A percentile compares a stretch with the other conserved stretches of the same genome.
These are phyloP conservation scores for Pseudogymnoascus pannorum DNA, from an alignment of 2,329 filamentous ascomycete species.

Conservation along the genomic window DNA sequence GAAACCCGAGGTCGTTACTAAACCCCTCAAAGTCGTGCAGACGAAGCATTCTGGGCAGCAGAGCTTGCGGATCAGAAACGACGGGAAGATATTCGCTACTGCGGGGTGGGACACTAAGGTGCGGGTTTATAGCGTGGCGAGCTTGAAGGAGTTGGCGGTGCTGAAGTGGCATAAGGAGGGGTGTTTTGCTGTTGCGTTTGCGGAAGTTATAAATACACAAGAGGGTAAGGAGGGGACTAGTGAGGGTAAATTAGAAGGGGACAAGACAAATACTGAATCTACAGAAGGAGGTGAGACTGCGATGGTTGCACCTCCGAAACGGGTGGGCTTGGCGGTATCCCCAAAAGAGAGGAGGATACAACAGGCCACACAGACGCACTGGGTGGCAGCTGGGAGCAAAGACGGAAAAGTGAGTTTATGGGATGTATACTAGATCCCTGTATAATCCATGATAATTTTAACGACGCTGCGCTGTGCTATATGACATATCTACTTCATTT, in stretches of 20 bases:
- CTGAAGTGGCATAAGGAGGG: slow-evolving; percentile 91
- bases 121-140: slow-evolving; percentile 73
- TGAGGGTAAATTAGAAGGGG: slow-evolving; percentile 10
- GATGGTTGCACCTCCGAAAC: slow-evolving; percentile 12
- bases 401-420: slow-evolving; percentile 93
- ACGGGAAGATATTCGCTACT: slow-evolving; percentile 78
- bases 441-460: background rate
- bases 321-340: slow-evolving; percentile 31
- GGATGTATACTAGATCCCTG: slow-evolving; percentile 66
- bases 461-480: slow-evolving; percentile 5
- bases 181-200: slow-evolving; percentile 76
- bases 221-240: slow-evolving; percentile 7
- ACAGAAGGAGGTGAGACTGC: background rate
- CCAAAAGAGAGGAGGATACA: slow-evolving; percentile 58
- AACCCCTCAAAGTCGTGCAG: slow-evolving; percentile 53
- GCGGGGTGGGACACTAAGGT: slow-evolving; percentile 85
- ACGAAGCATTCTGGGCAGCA: slow-evolving; percentile 93
- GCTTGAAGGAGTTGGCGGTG: slow-evolving; percentile 80
- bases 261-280: slow-evolving; percentile 1
- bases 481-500: background rate
- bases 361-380: slow-evolving; percentile 67
- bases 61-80: slow-evolving; percentile 65
- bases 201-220: slow-evolving; percentile 30
- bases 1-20: slow-evolving; percentile 16
- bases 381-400: slow-evolving; percentile 85